Evolutionary conservation across 1,284 basidiomycete genomes (phyloP).

Genomic region (Vanrija sp.): DNA sequence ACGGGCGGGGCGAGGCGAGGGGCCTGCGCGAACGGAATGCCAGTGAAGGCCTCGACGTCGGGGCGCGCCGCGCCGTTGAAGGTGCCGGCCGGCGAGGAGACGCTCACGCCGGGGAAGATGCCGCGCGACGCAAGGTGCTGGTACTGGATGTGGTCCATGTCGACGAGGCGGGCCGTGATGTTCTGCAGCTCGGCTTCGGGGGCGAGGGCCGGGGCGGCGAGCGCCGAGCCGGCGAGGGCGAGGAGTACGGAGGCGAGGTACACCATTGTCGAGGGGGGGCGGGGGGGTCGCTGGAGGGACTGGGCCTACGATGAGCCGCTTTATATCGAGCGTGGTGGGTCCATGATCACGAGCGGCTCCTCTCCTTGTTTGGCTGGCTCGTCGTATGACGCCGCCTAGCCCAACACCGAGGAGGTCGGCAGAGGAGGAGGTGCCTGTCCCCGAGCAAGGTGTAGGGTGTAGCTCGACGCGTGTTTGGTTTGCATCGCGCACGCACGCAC

Average conservation of each 20-base stretch:
- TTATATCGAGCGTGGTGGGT: too few relatives aligned
- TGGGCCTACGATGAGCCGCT: too few relatives aligned
- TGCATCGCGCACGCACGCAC: too few relatives aligned
- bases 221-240: not conserved
- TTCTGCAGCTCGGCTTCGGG: not conserved
- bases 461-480: too few relatives aligned
- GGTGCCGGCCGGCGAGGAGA: slow-evolving; percentile 9
- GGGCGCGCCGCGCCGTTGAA: slow-evolving; percentile 3
- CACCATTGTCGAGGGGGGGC: too few relatives aligned
- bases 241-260: not conserved
- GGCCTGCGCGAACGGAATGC: slow-evolving; percentile 63
- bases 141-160: not conserved
- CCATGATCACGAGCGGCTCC: too few relatives aligned
- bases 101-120: not conserved
- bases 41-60: slow-evolving; percentile 29
- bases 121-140: slow-evolving; percentile 2
- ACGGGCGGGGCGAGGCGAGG: slow-evolving; percentile 50
- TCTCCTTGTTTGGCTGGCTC: too few relatives aligned
- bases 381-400: too few relatives aligned
- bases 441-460: too few relatives aligned
- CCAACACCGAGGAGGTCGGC: too few relatives aligned
- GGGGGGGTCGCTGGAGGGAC: too few relatives aligned
- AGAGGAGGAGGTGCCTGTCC: too few relatives aligned
- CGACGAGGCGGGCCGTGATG: not conserved
- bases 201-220: not conserved